A percentile compares a stretch with the other conserved stretches of the same genome.
Conservation (phyloP, 2,329 filamentous ascomycete species). For the Phaeosphaeriaceae sp. region DNA sequence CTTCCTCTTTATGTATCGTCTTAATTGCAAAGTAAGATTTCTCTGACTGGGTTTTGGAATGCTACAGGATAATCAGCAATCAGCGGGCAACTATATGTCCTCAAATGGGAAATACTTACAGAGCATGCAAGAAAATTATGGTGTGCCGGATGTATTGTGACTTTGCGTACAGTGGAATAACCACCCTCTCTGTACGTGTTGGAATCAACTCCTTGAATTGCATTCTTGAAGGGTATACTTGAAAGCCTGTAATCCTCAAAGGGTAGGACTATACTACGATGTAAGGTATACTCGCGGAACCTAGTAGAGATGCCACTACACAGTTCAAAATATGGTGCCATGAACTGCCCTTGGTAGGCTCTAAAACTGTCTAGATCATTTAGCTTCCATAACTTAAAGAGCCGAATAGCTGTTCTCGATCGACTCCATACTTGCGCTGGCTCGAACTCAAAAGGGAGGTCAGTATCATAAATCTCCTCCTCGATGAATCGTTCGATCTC, state of each 20-base stretch:
- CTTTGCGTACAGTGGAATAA: conserved; percentile 2
- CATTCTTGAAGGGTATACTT: too few species aligned
- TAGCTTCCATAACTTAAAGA: too few species aligned
- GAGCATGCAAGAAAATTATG: neutral
- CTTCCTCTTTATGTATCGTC: neutral
- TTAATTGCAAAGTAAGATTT: conserved; percentile 5
- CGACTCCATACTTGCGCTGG: too few species aligned
- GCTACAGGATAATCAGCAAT: neutral
- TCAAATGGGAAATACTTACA: neutral
- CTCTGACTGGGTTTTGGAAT: too few species aligned
- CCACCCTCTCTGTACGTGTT: neutral
- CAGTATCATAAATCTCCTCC: neutral
- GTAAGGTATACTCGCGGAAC: too few species aligned
- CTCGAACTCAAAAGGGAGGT: conserved; percentile 6
- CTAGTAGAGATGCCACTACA: too few species aligned
- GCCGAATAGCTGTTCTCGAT: too few species aligned
- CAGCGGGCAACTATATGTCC: neutral
- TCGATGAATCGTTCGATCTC: conserved; percentile 1
- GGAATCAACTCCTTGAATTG: too few species aligned
- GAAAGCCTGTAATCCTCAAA: neutral
- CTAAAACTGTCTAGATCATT: too few species aligned
- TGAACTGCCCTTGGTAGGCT: too few species aligned
- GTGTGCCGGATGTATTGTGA: conserved; percentile 4
- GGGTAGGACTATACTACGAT: neutral
- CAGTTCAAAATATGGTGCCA: too few species aligned